These are phyloP conservation scores for Candida argentea DNA, from an alignment of 805 yeast genomes.

Conservation along the genomic window DNA sequence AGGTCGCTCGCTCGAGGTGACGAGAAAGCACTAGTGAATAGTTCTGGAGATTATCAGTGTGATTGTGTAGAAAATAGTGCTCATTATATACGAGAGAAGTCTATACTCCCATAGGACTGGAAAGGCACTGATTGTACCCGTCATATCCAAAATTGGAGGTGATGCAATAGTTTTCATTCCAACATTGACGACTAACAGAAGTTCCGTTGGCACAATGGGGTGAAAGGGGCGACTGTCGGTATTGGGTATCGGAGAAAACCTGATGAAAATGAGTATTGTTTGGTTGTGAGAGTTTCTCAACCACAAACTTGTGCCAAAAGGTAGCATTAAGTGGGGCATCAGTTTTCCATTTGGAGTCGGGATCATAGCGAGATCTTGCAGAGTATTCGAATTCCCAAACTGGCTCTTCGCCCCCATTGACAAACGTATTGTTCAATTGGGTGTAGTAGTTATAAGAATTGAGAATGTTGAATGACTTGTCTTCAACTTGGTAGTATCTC, in stretches of 20 bases:
- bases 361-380: slow-evolving; percentile 48
- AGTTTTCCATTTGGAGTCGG: slow-evolving; percentile 45
- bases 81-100: no score
- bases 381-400: slow-evolving; percentile 56
- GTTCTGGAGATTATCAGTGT: no score
- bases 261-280: slow-evolving; percentile 37
- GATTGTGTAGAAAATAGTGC: no score
- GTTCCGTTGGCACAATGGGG: slow-evolving; percentile 33
- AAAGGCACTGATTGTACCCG: slow-evolving; percentile 12
- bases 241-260: slow-evolving; percentile 36
- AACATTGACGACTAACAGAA: slow-evolving; percentile 6
- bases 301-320: slow-evolving; percentile 52
- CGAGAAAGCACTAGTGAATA: no score
- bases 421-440: slow-evolving; percentile 47
- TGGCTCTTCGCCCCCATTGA: slow-evolving; percentile 45
- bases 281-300: slow-evolving; percentile 29
- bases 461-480: slow-evolving; percentile 48
- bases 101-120: no score
- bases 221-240: slow-evolving; percentile 45
- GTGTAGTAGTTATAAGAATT: slow-evolving; percentile 52
- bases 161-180: slow-evolving; percentile 29
- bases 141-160: slow-evolving; percentile 25
- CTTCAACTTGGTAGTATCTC: slow-evolving; percentile 63
- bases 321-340: slow-evolving; percentile 54
- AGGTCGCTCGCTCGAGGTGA: no score